These are phyloP conservation scores for Thinopyrum elongatum DNA, from an alignment of 176 grass and related monocot genomes.

Conservation along the genomic window DNA sequence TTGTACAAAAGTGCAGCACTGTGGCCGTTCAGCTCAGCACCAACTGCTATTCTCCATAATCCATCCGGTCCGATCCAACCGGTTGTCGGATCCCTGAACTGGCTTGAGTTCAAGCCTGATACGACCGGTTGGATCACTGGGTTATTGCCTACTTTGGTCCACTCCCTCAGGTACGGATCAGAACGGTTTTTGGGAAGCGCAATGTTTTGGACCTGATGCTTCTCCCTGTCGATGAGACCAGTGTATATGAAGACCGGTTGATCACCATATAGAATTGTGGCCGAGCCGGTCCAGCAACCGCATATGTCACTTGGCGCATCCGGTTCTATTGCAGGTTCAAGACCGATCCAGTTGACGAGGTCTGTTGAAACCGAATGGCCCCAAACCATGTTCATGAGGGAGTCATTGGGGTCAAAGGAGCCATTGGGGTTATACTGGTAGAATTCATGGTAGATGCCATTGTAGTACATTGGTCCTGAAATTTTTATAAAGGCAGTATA, in stretches of 20 bases:
- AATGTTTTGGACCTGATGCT: neutral
- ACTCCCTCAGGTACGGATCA: neutral
- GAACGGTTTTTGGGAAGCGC: neutral
- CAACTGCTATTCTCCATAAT: neutral
- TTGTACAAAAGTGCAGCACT: neutral
- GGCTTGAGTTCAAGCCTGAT: neutral
- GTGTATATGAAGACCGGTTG: neutral
- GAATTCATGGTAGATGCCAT: constrained; percentile 84
- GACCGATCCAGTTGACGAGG: neutral
- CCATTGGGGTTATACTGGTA: constrained; percentile 40
- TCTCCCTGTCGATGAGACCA: neutral
- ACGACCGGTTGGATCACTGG: neutral
- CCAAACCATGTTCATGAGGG: neutral
- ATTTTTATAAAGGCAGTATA: neutral
- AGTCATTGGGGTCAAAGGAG: neutral
- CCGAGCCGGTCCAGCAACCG: neutral
- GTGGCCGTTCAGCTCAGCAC: neutral
- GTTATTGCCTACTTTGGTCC: neutral
- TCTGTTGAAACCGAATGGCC: neutral
- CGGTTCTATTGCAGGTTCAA: neutral
- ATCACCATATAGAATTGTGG: neutral
- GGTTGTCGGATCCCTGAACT: neutral
- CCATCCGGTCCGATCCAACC: neutral
- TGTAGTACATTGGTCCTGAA: constrained; percentile 95
- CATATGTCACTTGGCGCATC: neutral